Percentiles rank a stretch among this genome's conserved stretches.
phyloP scores from a whole-genome alignment of 768 basidiomycete genomes.

The Hygrophoropsis aurantiaca region DNA sequence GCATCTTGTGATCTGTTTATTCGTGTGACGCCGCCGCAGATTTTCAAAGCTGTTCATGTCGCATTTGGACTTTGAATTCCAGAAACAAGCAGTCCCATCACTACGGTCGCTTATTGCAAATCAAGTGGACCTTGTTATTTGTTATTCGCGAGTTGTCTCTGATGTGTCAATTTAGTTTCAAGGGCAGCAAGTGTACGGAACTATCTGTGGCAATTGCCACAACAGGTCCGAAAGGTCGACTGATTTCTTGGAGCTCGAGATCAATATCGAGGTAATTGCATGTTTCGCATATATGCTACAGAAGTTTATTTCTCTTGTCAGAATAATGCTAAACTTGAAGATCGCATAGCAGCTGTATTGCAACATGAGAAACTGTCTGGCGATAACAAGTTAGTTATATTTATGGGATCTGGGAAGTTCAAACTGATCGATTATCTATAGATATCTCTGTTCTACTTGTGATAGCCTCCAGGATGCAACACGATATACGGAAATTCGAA shows the following conservation, averaged over 20 bases:
- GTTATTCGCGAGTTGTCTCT: neutral
- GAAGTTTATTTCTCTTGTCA: slow-evolving; percentile 22
- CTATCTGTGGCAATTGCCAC: slow-evolving; percentile 70
- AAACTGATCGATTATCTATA: slow-evolving; percentile 25
- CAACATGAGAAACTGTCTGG: slow-evolving; percentile 72
- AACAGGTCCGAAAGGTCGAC: slow-evolving; percentile 64
- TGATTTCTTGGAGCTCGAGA: slow-evolving; percentile 87
- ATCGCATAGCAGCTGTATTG: slow-evolving; percentile 64
- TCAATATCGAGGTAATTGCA: slow-evolving; percentile 66
- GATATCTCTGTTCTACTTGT: slow-evolving; percentile 82
- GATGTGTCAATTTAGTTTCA: slow-evolving; percentile 68
- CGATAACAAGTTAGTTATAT: slow-evolving; percentile 70
- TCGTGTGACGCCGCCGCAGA: slow-evolving; percentile 38
- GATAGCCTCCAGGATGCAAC: slow-evolving; percentile 73
- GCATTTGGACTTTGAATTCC: slow-evolving; percentile 83
- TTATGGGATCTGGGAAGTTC: neutral
- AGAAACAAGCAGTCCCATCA: slow-evolving; percentile 66
- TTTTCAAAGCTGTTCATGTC: slow-evolving; percentile 95
- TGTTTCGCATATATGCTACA: neutral
- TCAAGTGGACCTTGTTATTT: slow-evolving; percentile 48
- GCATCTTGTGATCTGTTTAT: slow-evolving; percentile 1
- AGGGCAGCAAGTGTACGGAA: slow-evolving; percentile 81
- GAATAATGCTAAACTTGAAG: slow-evolving; percentile 73
- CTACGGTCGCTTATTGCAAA: slow-evolving; percentile 70
- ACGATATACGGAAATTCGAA: slow-evolving; percentile 66